These are phyloP conservation scores for Henningerozyma blattae DNA, from an alignment of 805 yeast genomes.

Conservation along the genomic window DNA sequence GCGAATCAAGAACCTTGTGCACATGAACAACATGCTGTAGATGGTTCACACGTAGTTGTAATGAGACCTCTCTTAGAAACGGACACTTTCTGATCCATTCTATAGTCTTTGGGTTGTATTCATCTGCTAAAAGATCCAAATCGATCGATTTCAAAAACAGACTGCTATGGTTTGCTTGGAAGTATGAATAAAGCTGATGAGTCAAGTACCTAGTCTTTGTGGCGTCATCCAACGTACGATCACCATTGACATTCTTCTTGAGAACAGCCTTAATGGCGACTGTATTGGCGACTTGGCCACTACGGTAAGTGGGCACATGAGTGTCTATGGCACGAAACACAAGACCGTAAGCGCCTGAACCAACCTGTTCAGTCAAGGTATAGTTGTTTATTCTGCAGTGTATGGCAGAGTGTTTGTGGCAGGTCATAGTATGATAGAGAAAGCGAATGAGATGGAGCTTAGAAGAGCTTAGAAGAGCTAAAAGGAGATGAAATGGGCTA, in stretches of 20 bases:
- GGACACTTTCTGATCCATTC: no score
- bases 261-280: slow-evolving; percentile 66
- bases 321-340: slow-evolving; percentile 59
- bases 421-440: neutral
- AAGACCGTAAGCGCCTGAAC: slow-evolving; percentile 79
- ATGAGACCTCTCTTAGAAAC: slow-evolving; percentile 50
- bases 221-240: slow-evolving; percentile 3
- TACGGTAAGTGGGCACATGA: slow-evolving; percentile 33
- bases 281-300: slow-evolving; percentile 25
- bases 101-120: slow-evolving; percentile 5
- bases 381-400: slow-evolving; percentile 19
- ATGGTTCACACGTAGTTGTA: slow-evolving; percentile 62
- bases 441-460: no score
- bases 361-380: slow-evolving; percentile 25
- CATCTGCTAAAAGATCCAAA: slow-evolving; percentile 6
- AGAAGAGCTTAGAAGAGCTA: neutral
- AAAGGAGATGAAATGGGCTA: neutral
- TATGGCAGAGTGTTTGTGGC: slow-evolving; percentile 6
- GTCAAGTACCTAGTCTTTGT: neutral
- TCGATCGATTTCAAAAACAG: slow-evolving; percentile 18
- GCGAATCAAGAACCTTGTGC: slow-evolving; percentile 56
- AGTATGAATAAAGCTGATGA: slow-evolving; percentile 1
- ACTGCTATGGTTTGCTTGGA: slow-evolving; percentile 15
- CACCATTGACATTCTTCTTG: slow-evolving; percentile 21
- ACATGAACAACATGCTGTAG: slow-evolving; percentile 74